phyloP scores from a whole-genome alignment of 176 grass and related monocot genomes.

The Zea luxurians region DNA sequence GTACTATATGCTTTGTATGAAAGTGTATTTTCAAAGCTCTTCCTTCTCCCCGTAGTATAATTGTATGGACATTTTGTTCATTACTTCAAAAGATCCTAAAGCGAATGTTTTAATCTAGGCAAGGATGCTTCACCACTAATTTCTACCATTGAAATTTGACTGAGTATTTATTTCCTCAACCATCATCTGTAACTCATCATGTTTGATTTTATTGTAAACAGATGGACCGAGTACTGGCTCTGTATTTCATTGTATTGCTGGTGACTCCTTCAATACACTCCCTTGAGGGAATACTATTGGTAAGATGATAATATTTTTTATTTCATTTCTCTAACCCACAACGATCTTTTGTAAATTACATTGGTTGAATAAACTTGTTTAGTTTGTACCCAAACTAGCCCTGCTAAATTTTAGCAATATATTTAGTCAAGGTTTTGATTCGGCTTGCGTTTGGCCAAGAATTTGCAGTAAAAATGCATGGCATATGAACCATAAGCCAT shows the following conservation, averaged over 20 bases:
- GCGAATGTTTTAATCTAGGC: slow-evolving; percentile 51
- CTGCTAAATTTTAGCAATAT: neutral
- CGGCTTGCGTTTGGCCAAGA: neutral
- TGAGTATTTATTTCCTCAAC: neutral
- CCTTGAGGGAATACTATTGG: too few species aligned
- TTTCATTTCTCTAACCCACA: too few species aligned
- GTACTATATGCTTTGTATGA: neutral
- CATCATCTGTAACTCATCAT: slow-evolving; percentile 7
- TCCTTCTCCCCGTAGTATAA: slow-evolving; percentile 2
- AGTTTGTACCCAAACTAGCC: neutral
- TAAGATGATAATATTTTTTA: too few species aligned
- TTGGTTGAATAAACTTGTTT: neutral
- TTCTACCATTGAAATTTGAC: neutral
- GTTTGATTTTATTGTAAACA: slow-evolving; percentile 42
- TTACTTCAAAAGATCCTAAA: slow-evolving; percentile 35
- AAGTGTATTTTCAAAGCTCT: slow-evolving; percentile 2
- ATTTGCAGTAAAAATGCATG: neutral
- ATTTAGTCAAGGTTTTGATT: neutral
- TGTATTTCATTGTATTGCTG: slow-evolving; percentile 57
- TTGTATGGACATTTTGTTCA: slow-evolving; percentile 21
- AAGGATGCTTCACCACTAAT: slow-evolving; percentile 33
- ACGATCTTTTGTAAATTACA: neutral
- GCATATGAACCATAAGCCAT: neutral
- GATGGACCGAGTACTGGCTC: slow-evolving; percentile 81
- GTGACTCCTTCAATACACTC: too few species aligned